phyloP scores from a whole-genome alignment of 345 rosid species.

The Brassica rapa region DNA sequence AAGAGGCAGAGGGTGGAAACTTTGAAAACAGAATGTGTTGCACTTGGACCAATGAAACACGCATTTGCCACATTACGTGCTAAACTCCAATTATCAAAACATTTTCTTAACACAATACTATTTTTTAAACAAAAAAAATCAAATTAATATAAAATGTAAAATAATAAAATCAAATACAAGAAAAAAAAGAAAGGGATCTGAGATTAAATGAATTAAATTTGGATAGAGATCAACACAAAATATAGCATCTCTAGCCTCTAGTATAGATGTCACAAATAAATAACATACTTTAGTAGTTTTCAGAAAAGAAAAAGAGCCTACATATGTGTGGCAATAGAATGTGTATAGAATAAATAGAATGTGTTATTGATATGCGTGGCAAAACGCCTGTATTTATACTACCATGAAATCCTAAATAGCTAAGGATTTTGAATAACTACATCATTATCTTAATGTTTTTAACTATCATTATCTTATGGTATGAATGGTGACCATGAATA shows the following conservation, averaged over 20 bases:
- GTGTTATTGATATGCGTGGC: too few relatives aligned
- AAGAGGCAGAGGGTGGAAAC: not conserved
- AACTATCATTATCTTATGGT: too few relatives aligned
- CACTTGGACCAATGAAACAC: slow-evolving; percentile 15
- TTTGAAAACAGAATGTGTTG: slow-evolving; percentile 12
- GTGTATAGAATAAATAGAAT: too few relatives aligned
- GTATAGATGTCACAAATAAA: not conserved
- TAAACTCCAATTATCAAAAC: not conserved
- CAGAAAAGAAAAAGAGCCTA: not conserved
- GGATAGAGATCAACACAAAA: not conserved
- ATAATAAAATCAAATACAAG: too few relatives aligned
- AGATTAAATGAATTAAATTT: not conserved
- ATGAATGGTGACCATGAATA: too few relatives aligned
- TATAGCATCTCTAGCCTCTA: too few relatives aligned
- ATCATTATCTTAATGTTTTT: too few relatives aligned
- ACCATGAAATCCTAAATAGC: too few relatives aligned
- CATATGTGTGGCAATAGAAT: too few relatives aligned
- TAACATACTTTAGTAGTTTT: not conserved
- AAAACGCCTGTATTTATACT: too few relatives aligned
- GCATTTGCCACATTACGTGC: slow-evolving; percentile 28
- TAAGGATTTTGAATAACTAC: too few relatives aligned
- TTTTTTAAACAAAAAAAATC: too few relatives aligned
- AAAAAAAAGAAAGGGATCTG: not conserved
- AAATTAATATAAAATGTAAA: not conserved
- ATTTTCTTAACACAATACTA: not conserved